Evolutionary conservation across 2,329 filamentous ascomycete genomes (phyloP).

Genomic region (Hymenoscyphus fructigenus): DNA sequence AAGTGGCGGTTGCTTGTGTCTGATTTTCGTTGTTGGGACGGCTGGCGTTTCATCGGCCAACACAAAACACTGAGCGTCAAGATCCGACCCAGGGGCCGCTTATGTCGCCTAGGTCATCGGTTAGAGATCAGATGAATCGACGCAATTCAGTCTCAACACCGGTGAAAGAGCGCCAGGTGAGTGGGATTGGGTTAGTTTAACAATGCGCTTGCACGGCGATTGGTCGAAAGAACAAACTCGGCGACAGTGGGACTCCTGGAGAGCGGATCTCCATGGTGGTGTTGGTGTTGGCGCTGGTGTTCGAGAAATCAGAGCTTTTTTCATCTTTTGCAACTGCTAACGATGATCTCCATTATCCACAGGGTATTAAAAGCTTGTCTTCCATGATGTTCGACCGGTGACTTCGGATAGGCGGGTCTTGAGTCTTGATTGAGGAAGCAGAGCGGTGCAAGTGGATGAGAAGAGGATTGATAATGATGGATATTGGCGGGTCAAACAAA

Average conservation of each 20-base stretch:
- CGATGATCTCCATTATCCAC: slow-evolving; percentile 1
- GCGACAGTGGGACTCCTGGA: neutral
- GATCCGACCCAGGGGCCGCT: neutral
- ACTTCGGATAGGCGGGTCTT: neutral
- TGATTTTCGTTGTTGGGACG: slow-evolving; percentile 4
- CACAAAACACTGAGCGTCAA: slow-evolving; percentile 6
- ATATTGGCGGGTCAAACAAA: neutral
- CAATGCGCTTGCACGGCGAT: neutral
- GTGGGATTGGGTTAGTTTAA: neutral
- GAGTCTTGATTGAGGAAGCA: neutral
- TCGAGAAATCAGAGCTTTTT: neutral
- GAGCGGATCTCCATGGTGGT: slow-evolving; percentile 1
- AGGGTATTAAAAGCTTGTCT: slow-evolving; percentile 7
- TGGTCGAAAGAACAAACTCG: neutral
- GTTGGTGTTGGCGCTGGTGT: slow-evolving; percentile 2
- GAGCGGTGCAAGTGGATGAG: neutral
- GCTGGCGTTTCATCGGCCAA: slow-evolving; percentile 10
- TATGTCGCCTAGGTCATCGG: neutral
- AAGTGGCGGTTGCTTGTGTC: neutral
- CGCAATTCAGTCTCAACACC: neutral
- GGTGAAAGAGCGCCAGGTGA: neutral
- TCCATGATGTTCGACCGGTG: neutral
- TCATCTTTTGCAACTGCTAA: neutral
- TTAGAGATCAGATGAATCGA: neutral
- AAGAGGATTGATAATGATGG: neutral